A percentile compares a stretch with the other conserved stretches of the same genome.
Conservation (phyloP, 2,329 filamentous ascomycete genomes). For the Aspergillus terreus region DNA sequence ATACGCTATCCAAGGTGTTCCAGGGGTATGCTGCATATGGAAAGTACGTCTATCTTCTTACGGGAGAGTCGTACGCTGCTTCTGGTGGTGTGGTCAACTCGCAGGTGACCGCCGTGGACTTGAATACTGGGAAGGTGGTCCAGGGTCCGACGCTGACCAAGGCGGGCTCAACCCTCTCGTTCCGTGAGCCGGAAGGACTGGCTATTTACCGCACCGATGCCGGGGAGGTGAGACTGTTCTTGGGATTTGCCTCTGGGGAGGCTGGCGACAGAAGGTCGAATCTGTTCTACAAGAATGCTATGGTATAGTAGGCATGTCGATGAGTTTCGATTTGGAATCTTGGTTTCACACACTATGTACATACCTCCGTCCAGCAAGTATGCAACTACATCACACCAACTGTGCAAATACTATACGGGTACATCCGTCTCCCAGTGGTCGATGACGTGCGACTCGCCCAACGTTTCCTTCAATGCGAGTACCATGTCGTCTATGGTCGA, state of each 20-base stretch:
- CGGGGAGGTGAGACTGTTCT: slow-evolving; percentile 17
- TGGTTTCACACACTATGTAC: not conserved
- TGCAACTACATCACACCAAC: too few species aligned
- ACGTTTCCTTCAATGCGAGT: slow-evolving; percentile 3
- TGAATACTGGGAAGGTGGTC: slow-evolving; percentile 18
- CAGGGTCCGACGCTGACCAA: slow-evolving; percentile 18
- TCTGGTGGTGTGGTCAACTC: slow-evolving; percentile 13
- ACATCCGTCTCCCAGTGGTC: not conserved
- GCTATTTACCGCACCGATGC: slow-evolving; percentile 17
- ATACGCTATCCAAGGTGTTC: slow-evolving; percentile 8
- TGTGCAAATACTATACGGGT: not conserved
- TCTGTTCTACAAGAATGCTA: slow-evolving; percentile 20
- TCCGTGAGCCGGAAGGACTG: slow-evolving; percentile 20
- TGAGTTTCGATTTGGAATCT: not conserved
- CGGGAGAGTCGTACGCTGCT: not conserved
- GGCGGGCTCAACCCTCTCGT: slow-evolving; percentile 16
- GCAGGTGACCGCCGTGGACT: slow-evolving; percentile 13
- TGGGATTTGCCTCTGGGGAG: slow-evolving; percentile 20
- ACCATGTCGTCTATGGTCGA: slow-evolving; percentile 5
- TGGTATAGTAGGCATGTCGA: not conserved
- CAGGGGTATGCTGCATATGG: not conserved
- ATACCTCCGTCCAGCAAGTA: not conserved
- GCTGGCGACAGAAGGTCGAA: slow-evolving; percentile 15
- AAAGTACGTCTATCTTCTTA: not conserved
- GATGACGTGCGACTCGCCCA: slow-evolving; percentile 6